A percentile compares a stretch with the other conserved stretches of the same genome.
Evolutionary conservation across 169 alveolate genomes (phyloP).

Genomic region (Theileria orientalis): DNA sequence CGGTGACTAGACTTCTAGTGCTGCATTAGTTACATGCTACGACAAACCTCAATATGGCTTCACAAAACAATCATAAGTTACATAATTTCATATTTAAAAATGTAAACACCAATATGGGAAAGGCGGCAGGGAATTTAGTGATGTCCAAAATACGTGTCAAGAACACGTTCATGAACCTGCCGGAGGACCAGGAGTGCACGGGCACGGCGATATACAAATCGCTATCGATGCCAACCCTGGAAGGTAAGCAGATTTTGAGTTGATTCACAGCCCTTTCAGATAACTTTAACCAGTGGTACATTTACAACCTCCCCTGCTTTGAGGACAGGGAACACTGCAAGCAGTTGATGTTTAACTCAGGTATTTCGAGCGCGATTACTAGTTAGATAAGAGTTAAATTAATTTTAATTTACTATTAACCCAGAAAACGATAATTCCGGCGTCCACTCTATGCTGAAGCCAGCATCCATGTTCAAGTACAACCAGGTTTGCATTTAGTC

Average conservation of each 20-base stretch:
- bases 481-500: no score
- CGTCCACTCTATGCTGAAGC: background rate
- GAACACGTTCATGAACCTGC: conserved; percentile 11
- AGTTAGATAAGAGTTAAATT: background rate
- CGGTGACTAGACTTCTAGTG: background rate
- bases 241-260: conserved; percentile 3
- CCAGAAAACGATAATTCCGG: background rate
- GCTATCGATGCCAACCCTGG: conserved; percentile 8
- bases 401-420: background rate
- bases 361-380: no score
- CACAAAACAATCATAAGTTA: background rate
- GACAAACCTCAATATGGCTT: background rate
- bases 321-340: background rate
- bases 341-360: background rate
- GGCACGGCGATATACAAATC: conserved; percentile 7
- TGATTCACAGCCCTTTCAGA: background rate
- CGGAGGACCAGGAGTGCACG: background rate
- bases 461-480: background rate
- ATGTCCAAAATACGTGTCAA: background rate
- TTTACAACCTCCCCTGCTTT: conserved; percentile 11
- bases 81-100: background rate
- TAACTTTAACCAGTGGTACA: conserved; percentile 2
- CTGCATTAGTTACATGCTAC: no score
- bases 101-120: background rate
- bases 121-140: no score